Conservation (phyloP, 192 early-diverging fungal genomes). For the Neocallimastix lanati region DNA sequence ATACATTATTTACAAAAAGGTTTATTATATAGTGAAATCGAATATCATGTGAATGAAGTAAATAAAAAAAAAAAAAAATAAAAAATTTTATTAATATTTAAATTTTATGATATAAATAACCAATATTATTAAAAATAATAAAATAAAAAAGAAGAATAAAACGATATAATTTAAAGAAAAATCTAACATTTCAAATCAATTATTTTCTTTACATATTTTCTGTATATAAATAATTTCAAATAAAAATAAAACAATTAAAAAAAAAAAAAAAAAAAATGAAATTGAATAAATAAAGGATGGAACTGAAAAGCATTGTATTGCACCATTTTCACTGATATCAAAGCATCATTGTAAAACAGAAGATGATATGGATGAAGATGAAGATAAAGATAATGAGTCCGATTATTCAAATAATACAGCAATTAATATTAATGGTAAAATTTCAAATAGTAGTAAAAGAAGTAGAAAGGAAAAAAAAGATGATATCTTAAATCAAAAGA, state of each 20-base stretch:
- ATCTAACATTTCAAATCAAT: too few relatives aligned
- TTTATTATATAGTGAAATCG: constrained; percentile 74
- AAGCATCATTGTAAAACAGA: constrained; percentile 41
- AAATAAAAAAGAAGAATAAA: too few relatives aligned
- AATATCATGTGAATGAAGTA: constrained; percentile 67
- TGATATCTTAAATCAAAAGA: background rate
- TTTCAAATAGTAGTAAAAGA: background rate
- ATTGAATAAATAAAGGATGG: constrained; percentile 40
- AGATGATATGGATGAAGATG: background rate
- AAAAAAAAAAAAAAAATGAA: too few relatives aligned
- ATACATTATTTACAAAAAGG: constrained; percentile 81
- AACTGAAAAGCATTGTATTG: constrained; percentile 45
- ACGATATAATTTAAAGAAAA: too few relatives aligned
- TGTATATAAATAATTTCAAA: too few relatives aligned
- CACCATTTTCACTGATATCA: constrained; percentile 45
- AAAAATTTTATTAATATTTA: too few relatives aligned
- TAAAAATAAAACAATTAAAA: too few relatives aligned
- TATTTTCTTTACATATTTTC: too few relatives aligned
- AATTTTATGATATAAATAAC: too few relatives aligned
- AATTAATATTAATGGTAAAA: background rate
- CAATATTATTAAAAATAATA: too few relatives aligned
- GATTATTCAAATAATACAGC: background rate
- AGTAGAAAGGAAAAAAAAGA: background rate
- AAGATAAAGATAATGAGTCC: background rate
- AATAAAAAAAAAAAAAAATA: background rate